Base-by-base conservation (phyloP, 169 alveolate genomes). In the Plasmodium relictum region DNA sequence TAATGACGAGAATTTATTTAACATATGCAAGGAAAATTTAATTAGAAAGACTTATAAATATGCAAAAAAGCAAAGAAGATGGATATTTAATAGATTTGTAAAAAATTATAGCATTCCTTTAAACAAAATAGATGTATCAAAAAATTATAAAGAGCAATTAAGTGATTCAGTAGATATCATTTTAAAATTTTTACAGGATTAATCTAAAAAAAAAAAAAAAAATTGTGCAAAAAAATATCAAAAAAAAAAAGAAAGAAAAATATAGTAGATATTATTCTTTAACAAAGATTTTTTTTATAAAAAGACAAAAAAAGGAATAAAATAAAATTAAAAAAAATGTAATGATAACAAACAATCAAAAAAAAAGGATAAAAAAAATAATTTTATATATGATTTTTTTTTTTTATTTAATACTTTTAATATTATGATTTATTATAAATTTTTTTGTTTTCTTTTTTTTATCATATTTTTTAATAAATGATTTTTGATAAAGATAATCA, bases 31-130 rank as follows among this genome's bases (percentile, higher is more conserved):
- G 9, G 91, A 71, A 9, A 88, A 76, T 0, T 85, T 93, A 26
- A 93, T 89, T 61, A 85, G 88, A 24, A 91, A 88, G 73, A 93
- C 96, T n/a, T 92, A 93, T 93, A 74, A 78, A 71, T 93, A 93
- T 41, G 88, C 95, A 0, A 90, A 88, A 42, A 56, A 94, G 62
- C 96, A 93, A 87, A 93, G 78, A 48, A 93, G 95, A 37, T 93
- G 96, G 96, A 89, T 93, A 26, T 41, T 59, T n/a, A 92, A 93
- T 88, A 52, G 96, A 37, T 58, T 93, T 58, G 74, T 83, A 73
- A 71, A 86, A 54, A 62, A 37, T 16, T 78, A 78, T 12, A 45
- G 45, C 26, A 31, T 78, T 44, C 71, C 74, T n/a, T 56, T 78
- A 31, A 54, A 78, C 50, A 66, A 56, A 69, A 37, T 78, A 48